Conservation (phyloP, 305 asterid species). For the Fraxinus platypoda region DNA sequence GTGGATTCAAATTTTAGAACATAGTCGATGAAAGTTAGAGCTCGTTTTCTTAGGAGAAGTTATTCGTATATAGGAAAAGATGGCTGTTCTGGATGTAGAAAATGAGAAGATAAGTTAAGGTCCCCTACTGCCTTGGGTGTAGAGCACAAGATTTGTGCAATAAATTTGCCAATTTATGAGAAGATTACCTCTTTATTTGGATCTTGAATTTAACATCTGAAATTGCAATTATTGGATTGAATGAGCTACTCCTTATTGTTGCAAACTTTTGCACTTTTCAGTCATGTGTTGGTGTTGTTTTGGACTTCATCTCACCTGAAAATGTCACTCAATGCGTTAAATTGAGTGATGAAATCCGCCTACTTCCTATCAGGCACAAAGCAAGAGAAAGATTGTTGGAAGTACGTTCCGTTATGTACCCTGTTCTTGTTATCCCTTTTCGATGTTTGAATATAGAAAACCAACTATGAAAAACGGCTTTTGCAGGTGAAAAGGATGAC, state of each 20-base stretch:
- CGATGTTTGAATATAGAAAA: neutral
- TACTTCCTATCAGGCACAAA: slow-evolving; percentile 74
- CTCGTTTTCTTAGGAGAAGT: neutral
- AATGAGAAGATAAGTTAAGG: neutral
- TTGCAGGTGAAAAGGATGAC: slow-evolving; percentile 87
- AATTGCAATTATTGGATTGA: slow-evolving; percentile 8
- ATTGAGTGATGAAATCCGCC: slow-evolving; percentile 77
- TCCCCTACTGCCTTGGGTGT: neutral
- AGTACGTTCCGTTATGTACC: slow-evolving; percentile 34
- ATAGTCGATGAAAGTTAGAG: neutral
- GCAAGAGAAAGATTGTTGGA: slow-evolving; percentile 71
- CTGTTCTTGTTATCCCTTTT: neutral
- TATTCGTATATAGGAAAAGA: neutral
- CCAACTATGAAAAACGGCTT: slow-evolving; percentile 15
- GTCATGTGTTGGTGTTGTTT: slow-evolving; percentile 74
- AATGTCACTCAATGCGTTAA: slow-evolving; percentile 67
- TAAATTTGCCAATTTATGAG: neutral
- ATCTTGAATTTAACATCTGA: slow-evolving; percentile 1
- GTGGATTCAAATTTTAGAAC: neutral
- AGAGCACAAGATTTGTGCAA: neutral
- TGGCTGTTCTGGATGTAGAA: neutral
- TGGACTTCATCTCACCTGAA: slow-evolving; percentile 97
- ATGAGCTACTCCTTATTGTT: slow-evolving; percentile 18
- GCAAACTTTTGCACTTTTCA: slow-evolving; percentile 33
- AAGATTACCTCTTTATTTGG: neutral